Percentiles rank a stretch among this genome's conserved stretches.
Conservation (phyloP, 495 filamentous ascomycete species). For the Talaromyces trachyspermus region DNA sequence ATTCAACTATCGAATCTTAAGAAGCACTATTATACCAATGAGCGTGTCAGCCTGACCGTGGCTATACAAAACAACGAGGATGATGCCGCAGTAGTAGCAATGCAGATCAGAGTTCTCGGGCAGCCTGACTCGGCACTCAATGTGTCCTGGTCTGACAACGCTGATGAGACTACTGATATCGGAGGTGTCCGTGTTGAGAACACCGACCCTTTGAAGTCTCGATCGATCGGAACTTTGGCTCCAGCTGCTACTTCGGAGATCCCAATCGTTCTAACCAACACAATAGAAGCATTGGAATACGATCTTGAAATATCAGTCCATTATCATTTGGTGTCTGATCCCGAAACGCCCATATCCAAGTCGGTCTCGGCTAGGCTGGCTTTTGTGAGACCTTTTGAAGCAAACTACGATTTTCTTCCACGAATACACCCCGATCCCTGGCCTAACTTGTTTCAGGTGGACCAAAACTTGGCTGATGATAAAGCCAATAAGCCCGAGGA, state of each 20-base stretch:
- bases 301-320: conserved; percentile 62
- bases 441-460: conserved; percentile 72
- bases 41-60: conserved; percentile 59
- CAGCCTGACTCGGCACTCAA: conserved; percentile 43
- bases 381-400: conserved; percentile 77
- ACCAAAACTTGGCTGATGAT: conserved; percentile 27
- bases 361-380: conserved; percentile 56
- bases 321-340: conserved; percentile 75
- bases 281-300: conserved; percentile 50
- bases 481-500: conserved; percentile 43
- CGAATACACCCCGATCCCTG: conserved; percentile 68
- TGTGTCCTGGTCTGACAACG: conserved; percentile 36
- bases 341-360: conserved; percentile 76
- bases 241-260: conserved; percentile 32
- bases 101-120: conserved; percentile 63
- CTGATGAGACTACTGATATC: conserved; percentile 14
- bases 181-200: conserved; percentile 21
- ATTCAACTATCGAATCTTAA: conserved; percentile 53
- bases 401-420: conserved; percentile 76
- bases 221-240: conserved; percentile 39
- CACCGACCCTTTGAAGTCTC: conserved; percentile 28
- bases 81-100: conserved; percentile 59
- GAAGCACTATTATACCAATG: conserved; percentile 76
- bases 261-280: conserved; percentile 27
- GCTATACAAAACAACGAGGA: conserved; percentile 79